phyloP scores from a whole-genome alignment of 140 eudicot genomes.

The Ambrosia hybrid region DNA sequence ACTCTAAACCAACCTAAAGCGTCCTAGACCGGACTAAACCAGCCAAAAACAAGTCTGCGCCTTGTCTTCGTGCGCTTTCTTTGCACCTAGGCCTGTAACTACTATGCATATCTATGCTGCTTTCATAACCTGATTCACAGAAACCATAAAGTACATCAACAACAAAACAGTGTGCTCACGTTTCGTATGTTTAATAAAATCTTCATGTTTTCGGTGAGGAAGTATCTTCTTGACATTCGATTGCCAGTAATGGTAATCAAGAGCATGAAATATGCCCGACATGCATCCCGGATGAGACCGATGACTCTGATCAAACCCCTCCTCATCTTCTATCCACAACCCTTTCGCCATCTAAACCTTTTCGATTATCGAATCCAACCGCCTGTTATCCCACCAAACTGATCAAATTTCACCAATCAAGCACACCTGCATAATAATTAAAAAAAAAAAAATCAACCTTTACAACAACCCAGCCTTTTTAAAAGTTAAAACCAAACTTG shows the following conservation, averaged over 20 bases:
- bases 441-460: neutral
- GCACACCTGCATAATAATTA: neutral
- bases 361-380: conserved; percentile 7
- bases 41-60: no score
- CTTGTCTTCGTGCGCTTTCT: no score
- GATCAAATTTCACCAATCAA: conserved; percentile 27
- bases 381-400: conserved; percentile 10
- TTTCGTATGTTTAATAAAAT: conserved; percentile 20
- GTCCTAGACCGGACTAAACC: no score
- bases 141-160: neutral
- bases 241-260: conserved; percentile 62
- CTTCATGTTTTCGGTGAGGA: conserved; percentile 36
- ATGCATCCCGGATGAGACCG: conserved; percentile 53
- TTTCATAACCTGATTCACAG: neutral
- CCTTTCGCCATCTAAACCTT: conserved; percentile 44
- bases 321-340: conserved; percentile 36
- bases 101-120: neutral
- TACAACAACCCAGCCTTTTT: neutral
- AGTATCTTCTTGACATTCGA: conserved; percentile 55
- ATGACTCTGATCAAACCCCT: conserved; percentile 29
- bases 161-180: conserved; percentile 30
- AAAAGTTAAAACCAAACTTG: neutral
- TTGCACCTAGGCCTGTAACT: no score
- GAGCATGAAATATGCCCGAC: conserved; percentile 54
- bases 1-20: no score